phyloP scores from a whole-genome alignment of 371 early-diverging fungal species.

The Mortierella sp. region DNA sequence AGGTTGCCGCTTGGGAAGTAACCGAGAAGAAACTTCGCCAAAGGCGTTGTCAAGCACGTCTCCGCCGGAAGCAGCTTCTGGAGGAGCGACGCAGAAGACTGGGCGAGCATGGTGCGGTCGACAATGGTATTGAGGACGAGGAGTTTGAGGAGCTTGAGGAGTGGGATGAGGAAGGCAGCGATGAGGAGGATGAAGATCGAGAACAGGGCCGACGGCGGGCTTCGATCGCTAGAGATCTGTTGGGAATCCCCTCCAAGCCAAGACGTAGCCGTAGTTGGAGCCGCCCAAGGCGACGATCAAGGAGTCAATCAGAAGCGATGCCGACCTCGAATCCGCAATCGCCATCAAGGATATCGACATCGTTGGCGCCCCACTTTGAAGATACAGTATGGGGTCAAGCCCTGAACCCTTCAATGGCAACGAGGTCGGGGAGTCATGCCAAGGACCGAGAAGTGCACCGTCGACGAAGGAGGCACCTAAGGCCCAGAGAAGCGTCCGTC shows the following conservation, averaged over 20 bases:
- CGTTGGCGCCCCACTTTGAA: too few relatives aligned
- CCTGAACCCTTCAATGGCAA: too few relatives aligned
- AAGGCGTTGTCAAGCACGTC: not conserved
- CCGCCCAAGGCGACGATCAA: not conserved
- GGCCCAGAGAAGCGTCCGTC: too few relatives aligned
- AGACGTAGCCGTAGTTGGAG: not conserved
- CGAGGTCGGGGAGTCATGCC: too few relatives aligned
- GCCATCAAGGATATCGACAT: too few relatives aligned
- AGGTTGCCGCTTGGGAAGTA: slow-evolving; percentile 22
- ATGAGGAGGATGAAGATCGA: slow-evolving; percentile 23
- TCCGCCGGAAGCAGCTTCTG: slow-evolving; percentile 9
- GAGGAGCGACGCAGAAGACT: slow-evolving; percentile 8
- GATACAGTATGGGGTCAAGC: too few relatives aligned
- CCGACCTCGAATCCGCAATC: not conserved
- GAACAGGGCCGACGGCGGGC: slow-evolving; percentile 13
- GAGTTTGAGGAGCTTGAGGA: slow-evolving; percentile 31
- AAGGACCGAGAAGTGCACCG: too few relatives aligned
- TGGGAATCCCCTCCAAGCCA: slow-evolving; percentile 9
- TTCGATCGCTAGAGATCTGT: not conserved
- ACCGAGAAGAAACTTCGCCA: slow-evolving; percentile 6
- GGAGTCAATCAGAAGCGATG: not conserved
- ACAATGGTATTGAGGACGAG: slow-evolving; percentile 20
- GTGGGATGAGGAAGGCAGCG: slow-evolving; percentile 37
- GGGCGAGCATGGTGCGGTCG: not conserved
- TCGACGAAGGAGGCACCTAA: too few relatives aligned